Base-by-base conservation (phyloP, 805 yeast species). In the Candida khao-thaluensis region DNA sequence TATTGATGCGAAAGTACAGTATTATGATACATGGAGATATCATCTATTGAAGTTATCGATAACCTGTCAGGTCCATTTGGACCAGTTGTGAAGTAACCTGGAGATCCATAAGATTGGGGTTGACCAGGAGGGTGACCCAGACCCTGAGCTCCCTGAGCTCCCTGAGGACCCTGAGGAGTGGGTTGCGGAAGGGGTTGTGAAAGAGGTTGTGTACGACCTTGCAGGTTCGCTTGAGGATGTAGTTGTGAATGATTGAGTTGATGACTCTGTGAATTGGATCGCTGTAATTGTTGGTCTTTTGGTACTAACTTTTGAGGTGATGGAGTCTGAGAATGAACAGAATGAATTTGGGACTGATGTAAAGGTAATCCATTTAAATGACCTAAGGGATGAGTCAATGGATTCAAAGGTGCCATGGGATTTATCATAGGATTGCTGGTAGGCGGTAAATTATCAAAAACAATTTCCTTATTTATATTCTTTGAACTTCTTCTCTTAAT, bases 401-500 rank as follows among this genome's bases (percentile, higher is more conserved):
- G 35, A 22, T 31, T 31, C 12, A 31, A 31, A 2, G 29, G 29
- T 6, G 36, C 6, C 27, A 23, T 33, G 5, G 29, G 17, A 17
- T 16, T 16, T 16, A 33, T 24, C 5, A 36, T 12, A 8, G 38
- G 37, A 28, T 35, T 42, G 20, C 34, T 18, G 25, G 47, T 34
- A 17, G 41, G 42, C 17, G 39, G 17, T 10, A 26, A 24, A 64
- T 54, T 27, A 60, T 50, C 50, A 61, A 47, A 44, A 49, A 67
- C 68, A 7, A 67, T 56, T 43, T 68, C 74, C 47, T 65, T 63
- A 40, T 60, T 70, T 31, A 60, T 53, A 40, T 64, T 67, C 45
- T 65, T 66, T 30, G 62, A 60, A 27, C 93, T 77, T 33, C 96
- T 66, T 45, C 98, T 72, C 59, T 87, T 90, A 56, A 90, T 91